Percentiles rank a stretch among this genome's conserved stretches.
Conservation (phyloP, 2,329 filamentous ascomycete genomes). For the Catunica adiposa region DNA sequence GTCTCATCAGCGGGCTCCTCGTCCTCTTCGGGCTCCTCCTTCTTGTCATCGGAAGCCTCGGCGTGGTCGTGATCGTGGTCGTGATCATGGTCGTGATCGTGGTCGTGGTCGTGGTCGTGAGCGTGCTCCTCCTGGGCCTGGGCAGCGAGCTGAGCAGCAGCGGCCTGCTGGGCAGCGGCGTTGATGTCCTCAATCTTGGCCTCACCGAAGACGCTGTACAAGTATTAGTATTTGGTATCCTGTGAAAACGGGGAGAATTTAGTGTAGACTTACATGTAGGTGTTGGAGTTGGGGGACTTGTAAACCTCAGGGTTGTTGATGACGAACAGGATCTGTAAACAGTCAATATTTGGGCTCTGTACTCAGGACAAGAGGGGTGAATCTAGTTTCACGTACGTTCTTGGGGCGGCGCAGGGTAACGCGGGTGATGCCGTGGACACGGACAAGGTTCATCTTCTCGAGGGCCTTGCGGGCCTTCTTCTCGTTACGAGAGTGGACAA, state of each 20-base stretch:
- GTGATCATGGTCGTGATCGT: slow-evolving; percentile 55
- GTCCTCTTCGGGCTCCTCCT: slow-evolving; percentile 79
- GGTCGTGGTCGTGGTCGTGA: slow-evolving; percentile 55
- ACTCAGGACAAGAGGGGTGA: neutral
- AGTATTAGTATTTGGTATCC: neutral
- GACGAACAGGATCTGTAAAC: slow-evolving; percentile 83
- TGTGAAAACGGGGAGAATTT: neutral
- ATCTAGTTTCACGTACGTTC: slow-evolving; percentile 55
- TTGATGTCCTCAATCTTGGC: slow-evolving; percentile 99
- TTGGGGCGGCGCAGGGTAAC: slow-evolving; percentile 96
- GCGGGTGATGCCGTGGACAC: slow-evolving; percentile 91
- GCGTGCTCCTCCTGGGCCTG: slow-evolving; percentile 51
- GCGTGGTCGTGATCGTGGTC: slow-evolving; percentile 65
- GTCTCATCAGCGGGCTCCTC: slow-evolving; percentile 89
- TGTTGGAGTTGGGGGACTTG: slow-evolving; percentile 98
- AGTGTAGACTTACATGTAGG: slow-evolving; percentile 70
- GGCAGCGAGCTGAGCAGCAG: slow-evolving; percentile 84
- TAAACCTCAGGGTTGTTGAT: slow-evolving; percentile 99
- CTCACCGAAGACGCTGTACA: slow-evolving; percentile 84
- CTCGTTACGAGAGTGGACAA: slow-evolving; percentile 98
- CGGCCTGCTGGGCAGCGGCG: slow-evolving; percentile 90
- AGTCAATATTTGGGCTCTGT: slow-evolving; percentile 3
- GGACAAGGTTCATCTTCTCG: slow-evolving; percentile 92
- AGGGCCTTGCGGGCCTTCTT: slow-evolving; percentile 99
- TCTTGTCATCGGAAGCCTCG: slow-evolving; percentile 76